Evolutionary conservation across 352 stramenopile genomes (phyloP), one percentile per base, ranked within the genome.

Genomic region (Globisporangium paddicum): DNA sequence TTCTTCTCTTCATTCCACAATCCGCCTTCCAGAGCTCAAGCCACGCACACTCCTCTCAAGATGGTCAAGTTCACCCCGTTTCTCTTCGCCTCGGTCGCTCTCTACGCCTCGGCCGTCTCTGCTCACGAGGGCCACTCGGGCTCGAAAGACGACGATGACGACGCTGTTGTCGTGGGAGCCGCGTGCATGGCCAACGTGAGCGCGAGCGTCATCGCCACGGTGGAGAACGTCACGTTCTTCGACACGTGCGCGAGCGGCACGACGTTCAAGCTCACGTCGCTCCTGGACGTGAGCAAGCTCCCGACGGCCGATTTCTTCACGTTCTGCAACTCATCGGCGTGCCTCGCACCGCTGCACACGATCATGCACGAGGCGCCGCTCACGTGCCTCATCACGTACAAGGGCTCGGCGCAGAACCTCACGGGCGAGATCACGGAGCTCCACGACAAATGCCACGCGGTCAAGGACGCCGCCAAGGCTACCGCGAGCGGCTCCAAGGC

Each of bases 301-400:
- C 73, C 66, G 28, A 38, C 55, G 28, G 9, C 59, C 13, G 72
- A 87, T 19, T 74, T 89, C n/a, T 14, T 82, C 25, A 55, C 57
- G 45, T 87, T 83, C 56, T 89, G 79, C 65, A 72, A 78, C 54
- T 82, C 74, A 51, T 74, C 66, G 7, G 65, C 55, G 19, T 89
- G 79, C 53, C 71, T 89, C 35, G 67, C 72, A 23, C 79, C 79
- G 7, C 28, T 89, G n/a, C 79, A 89, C 65, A 66, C 64, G 47
- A 49, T 84, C 23, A 68, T 87, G 61, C 54, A 63, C 21, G 60
- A 63, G 2, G 47, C 73, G 28, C 70, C 72, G 34, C 68, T 50
- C 0, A 68, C 75, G 60, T 87, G 77, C 48, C 56, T 75, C 45
- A 74, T 84, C 45, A 70, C 48, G 35, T 83, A 80, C 64, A 42